Base-by-base conservation (phyloP, 1,139 yeast genomes). In the Yamadazyma atlantica region DNA sequence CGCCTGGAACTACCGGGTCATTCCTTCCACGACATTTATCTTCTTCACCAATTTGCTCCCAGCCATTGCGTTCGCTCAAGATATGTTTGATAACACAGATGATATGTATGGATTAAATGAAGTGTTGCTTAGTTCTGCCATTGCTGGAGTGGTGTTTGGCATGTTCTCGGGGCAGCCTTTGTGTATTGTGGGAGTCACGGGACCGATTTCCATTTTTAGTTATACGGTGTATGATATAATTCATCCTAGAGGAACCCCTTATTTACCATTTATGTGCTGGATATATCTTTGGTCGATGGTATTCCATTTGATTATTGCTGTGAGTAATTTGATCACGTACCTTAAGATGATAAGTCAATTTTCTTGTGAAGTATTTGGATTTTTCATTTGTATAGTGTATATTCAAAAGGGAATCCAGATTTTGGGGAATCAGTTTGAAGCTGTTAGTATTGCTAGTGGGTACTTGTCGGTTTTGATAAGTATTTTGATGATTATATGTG, bases 121-220 rank as follows among this genome's bases (percentile, higher is more conserved):
- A 55, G 85, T 90, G 2, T 65, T 92, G 24, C 57, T 92, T 55
- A 74, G 95, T 16, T 80, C 90, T 24, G 96, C 96, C 0, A 61
- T 92, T 52, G 97, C 88, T 0, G 97, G 97, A 0, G 76, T 90
- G 4, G 81, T 85, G 2, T 92, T 92, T 68, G 97, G 97, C 0
- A 53, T 85, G 5, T 68, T 90, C 40, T 73, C 85, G 0, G 97
- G 97, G 0, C 96, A 90, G 50, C 97, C 98, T 0, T 62, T 92
- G 26, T 87, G 96, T 53, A 86, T 92, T 24, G 97, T 92, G n/a
- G 98, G 98, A 3, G 97, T 92, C 4, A 92, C 98, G 0, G 95
- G 97, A 37, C 97, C 97, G 0, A 82, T 92, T 11, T 69, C 95
- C 2, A 89, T 92, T 41, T 90, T 92, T 70, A 86, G 88, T 56